Evolutionary conservation across 192 early-diverging fungal genomes (phyloP).

Genomic region (Backusella tuberculispora): DNA sequence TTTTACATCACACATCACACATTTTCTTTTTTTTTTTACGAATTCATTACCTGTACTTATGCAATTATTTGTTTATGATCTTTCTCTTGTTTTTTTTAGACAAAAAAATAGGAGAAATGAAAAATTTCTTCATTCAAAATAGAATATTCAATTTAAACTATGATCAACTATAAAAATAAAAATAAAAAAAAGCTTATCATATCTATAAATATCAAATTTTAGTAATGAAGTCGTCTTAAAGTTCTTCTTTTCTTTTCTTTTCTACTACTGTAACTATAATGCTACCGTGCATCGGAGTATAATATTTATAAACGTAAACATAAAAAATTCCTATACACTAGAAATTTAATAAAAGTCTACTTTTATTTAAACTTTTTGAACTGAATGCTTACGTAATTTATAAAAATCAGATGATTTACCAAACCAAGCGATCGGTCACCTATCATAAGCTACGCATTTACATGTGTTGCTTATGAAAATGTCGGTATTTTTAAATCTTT

Average conservation of each 20-base stretch:
- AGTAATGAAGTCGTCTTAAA: neutral
- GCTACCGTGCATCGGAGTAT: neutral
- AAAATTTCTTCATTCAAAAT: neutral
- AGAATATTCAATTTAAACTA: slow-evolving; percentile 4
- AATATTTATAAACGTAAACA: neutral
- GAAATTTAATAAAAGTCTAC: neutral
- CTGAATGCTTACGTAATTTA: neutral
- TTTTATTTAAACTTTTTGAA: neutral
- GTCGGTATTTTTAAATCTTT: neutral
- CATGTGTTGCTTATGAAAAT: neutral
- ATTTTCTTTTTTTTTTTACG: neutral
- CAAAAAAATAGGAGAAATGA: neutral
- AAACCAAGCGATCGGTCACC: neutral
- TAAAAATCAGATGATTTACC: slow-evolving; percentile 1
- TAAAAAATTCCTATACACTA: neutral
- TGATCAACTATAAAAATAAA: slow-evolving; percentile 8
- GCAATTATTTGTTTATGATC: slow-evolving; percentile 2
- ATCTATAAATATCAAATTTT: neutral
- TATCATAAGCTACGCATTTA: slow-evolving; percentile 1
- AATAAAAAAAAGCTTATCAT: slow-evolving; percentile 9
- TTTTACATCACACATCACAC: neutral
- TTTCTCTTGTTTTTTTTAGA: slow-evolving; percentile 5
- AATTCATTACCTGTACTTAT: slow-evolving; percentile 4
- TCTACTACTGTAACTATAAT: neutral
- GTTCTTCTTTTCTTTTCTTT: neutral